Conservation (phyloP, 345 rosid species). For the Salix dunnii region DNA sequence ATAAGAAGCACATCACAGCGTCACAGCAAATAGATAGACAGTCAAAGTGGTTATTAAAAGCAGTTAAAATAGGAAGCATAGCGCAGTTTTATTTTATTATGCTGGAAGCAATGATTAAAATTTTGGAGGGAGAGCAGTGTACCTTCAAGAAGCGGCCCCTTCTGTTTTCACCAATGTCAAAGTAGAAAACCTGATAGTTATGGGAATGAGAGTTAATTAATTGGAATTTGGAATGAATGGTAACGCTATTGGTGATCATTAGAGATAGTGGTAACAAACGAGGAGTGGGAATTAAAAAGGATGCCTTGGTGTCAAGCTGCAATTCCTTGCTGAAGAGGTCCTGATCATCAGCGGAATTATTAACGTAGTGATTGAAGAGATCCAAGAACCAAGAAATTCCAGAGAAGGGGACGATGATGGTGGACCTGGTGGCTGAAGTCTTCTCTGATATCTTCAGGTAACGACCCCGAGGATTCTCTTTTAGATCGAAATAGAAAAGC, state of each 20-base stretch:
- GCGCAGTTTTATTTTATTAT: too few relatives aligned
- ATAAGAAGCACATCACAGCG: neutral
- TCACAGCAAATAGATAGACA: neutral
- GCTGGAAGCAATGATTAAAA: neutral
- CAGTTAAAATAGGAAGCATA: neutral
- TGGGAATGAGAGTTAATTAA: neutral
- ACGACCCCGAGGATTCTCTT: conserved; percentile 93
- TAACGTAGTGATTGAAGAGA: conserved; percentile 93
- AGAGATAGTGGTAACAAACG: neutral
- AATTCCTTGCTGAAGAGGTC: conserved; percentile 92
- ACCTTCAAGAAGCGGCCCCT: conserved; percentile 97
- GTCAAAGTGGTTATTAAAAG: neutral
- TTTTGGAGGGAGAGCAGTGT: neutral
- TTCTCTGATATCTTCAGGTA: conserved; percentile 96
- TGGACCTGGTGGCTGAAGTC: conserved; percentile 97
- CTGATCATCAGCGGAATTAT: conserved; percentile 61
- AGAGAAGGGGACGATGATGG: conserved; percentile 92
- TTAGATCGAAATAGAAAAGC: conserved; percentile 94
- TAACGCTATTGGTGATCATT: neutral
- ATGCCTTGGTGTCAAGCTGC: conserved; percentile 93
- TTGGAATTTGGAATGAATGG: neutral
- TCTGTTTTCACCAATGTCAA: conserved; percentile 93
- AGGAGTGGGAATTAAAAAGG: neutral
- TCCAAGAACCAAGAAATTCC: conserved; percentile 98
- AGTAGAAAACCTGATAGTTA: conserved; percentile 73